A percentile compares a stretch with the other conserved stretches of the same genome.
These are phyloP conservation scores for Paraurostyla sp. DNA, from an alignment of 73 alveolate species.

Conservation along the genomic window DNA sequence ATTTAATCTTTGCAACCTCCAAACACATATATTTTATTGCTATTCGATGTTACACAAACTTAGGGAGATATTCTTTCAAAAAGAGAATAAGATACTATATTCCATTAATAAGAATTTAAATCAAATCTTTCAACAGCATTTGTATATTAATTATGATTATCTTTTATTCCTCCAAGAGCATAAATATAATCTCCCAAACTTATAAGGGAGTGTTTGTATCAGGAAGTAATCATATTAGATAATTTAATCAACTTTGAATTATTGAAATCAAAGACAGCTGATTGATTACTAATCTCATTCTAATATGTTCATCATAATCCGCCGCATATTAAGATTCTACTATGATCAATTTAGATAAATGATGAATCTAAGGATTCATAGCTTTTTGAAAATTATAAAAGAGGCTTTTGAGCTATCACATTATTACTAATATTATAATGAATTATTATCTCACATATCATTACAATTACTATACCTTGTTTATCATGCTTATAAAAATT, in stretches of 20 bases:
- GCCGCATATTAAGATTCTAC: no score
- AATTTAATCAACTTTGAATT: not conserved
- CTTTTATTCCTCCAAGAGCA: conserved; percentile 4
- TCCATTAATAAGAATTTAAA: conserved; percentile 6
- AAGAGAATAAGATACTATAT: not conserved
- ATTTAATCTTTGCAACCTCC: conserved; percentile 9
- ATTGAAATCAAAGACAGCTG: conserved; percentile 16
- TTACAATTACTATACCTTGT: no score
- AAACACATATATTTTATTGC: conserved; percentile 12
- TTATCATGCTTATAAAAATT: no score
- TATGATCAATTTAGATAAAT: no score
- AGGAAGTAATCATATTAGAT: not conserved
- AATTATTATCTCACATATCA: no score
- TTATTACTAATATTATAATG: no score
- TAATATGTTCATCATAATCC: no score
- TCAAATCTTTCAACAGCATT: conserved; percentile 6
- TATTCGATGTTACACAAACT: conserved; percentile 34
- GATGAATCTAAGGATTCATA: no score
- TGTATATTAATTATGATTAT: not conserved
- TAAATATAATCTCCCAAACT: not conserved
- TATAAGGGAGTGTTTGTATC: conserved; percentile 3
- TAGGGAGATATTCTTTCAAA: not conserved
- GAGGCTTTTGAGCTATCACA: no score
- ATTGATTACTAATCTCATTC: not conserved
- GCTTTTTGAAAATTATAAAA: no score